Evolutionary conservation across 768 basidiomycete species (phyloP), one percentile per base, ranked within the genome.

Genomic region (Sporobolomyces roseus): DNA sequence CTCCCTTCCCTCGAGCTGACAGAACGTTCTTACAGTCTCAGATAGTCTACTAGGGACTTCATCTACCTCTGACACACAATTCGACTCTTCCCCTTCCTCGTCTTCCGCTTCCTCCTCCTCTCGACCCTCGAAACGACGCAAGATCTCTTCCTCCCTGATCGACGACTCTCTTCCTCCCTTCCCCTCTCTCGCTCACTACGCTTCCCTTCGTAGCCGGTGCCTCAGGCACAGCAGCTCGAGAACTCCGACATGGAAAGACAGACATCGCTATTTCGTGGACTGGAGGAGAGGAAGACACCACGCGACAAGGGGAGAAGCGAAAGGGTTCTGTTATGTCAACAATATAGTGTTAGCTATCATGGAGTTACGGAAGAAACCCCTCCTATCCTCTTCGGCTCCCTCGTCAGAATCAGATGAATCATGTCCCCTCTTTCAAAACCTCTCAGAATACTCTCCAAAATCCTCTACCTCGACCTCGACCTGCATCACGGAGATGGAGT

Each of bases 231-330:
- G 92, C 88, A 0, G 88, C 85, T 5, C 81, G 82, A 13, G 82
- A 84, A 8, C 80, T 97, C 5, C 80, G 81, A 30, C 79, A 83
- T 16, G 78, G 80, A 19, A 50, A 80, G 2, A 83, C 83, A 7
- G 83, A 88, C 33, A 78, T 89, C 33, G 85, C 88, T 0, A 85
- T 98, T 49, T 87, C 84, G 76, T 96, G 93, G 93, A 93, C 93
- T 73, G 93, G 93, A n/a, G n/a, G n/a, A n/a, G n/a, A 21, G 93
- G 93, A 58, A 83, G 89, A 86, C 93, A 94, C 74, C 93, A 96
- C 74, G 89, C 90, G 0, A 84, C 86, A 58, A 88, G 90, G 76
- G 82, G 84, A 1, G 82, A 81, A 49, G 92, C 92, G 1, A 85
- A 89, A 5, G 93, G 93, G 0, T 98, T 90, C 79, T 98, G 93